phyloP scores from a whole-genome alignment of 1,284 basidiomycete species.

The Marasmius sp. region DNA sequence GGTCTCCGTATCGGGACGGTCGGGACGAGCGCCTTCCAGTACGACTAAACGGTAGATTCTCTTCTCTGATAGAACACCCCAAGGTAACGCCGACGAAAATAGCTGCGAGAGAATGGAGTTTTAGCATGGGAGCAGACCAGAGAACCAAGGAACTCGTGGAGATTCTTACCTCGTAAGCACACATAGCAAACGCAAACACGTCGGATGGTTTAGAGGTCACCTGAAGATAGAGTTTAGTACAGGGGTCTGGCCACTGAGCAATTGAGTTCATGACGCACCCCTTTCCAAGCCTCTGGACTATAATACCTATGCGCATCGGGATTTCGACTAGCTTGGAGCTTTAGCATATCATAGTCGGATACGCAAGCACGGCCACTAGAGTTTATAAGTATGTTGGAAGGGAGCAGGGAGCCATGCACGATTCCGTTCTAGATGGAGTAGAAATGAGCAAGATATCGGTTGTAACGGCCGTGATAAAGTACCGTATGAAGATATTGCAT shows the following conservation, averaged over 20 bases:
- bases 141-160: background rate
- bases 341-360: slow-evolving; percentile 24
- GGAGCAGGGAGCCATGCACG: slow-evolving; percentile 23
- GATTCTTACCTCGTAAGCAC: slow-evolving; percentile 22
- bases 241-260: background rate
- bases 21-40: slow-evolving; percentile 21
- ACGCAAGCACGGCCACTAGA: slow-evolving; percentile 18
- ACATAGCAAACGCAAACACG: slow-evolving; percentile 27
- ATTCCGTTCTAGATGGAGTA: slow-evolving; percentile 12
- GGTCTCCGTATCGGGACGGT: slow-evolving; percentile 20
- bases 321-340: slow-evolving; percentile 19
- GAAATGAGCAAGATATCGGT: background rate
- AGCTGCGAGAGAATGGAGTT: slow-evolving; percentile 12
- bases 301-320: slow-evolving; percentile 23
- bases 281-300: slow-evolving; percentile 29
- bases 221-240: slow-evolving; percentile 7
- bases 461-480: background rate
- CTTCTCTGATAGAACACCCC: slow-evolving; percentile 25
- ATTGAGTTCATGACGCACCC: slow-evolving; percentile 17
- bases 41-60: slow-evolving; percentile 24
- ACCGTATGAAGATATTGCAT: slow-evolving; percentile 26
- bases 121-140: background rate
- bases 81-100: slow-evolving; percentile 20
- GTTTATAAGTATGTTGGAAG: slow-evolving; percentile 22
- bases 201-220: slow-evolving; percentile 23